Percentiles rank a stretch among this genome's conserved stretches.
These are phyloP conservation scores for Boletus coccyginus DNA, from an alignment of 768 basidiomycete species.

Conservation along the genomic window DNA sequence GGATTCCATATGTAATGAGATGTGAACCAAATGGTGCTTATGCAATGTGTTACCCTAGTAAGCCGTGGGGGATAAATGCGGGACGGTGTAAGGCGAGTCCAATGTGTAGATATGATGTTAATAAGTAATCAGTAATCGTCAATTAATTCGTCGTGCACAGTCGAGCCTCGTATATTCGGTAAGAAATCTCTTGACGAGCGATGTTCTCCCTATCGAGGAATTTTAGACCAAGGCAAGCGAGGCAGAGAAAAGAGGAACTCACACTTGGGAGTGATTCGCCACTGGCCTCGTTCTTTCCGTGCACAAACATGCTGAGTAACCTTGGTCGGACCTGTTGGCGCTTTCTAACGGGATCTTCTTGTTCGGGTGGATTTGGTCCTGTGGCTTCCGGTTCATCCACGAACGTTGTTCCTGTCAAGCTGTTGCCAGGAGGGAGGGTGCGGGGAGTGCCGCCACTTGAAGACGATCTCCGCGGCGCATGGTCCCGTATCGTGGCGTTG, in stretches of 20 bases:
- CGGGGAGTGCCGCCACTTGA: conserved; percentile 14
- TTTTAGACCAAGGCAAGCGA: background rate
- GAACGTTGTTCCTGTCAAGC: conserved; percentile 32
- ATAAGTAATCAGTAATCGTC: conserved; percentile 7
- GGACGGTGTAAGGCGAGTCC: background rate
- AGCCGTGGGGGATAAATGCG: background rate
- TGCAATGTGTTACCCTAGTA: background rate
- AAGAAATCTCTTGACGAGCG: conserved; percentile 1
- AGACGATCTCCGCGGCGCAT: conserved; percentile 18
- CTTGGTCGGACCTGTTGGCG: conserved; percentile 29
- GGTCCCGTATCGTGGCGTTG: conserved; percentile 12
- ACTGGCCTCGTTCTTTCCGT: conserved; percentile 18
- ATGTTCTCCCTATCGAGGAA: conserved; percentile 5
- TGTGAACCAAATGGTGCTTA: background rate
- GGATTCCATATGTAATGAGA: background rate
- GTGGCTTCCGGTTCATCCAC: conserved; percentile 43
- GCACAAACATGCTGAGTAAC: conserved; percentile 30
- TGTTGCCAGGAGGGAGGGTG: background rate
- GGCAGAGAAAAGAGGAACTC: background rate
- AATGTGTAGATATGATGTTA: background rate
- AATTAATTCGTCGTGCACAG: background rate
- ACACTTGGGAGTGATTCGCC: conserved; percentile 10
- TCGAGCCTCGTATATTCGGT: conserved; percentile 1
- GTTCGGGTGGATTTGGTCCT: conserved; percentile 18
- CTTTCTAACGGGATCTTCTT: conserved; percentile 7